Evolutionary conservation across 1,284 basidiomycete species (phyloP).

Genomic region (Cryptococcus wingfieldii): DNA sequence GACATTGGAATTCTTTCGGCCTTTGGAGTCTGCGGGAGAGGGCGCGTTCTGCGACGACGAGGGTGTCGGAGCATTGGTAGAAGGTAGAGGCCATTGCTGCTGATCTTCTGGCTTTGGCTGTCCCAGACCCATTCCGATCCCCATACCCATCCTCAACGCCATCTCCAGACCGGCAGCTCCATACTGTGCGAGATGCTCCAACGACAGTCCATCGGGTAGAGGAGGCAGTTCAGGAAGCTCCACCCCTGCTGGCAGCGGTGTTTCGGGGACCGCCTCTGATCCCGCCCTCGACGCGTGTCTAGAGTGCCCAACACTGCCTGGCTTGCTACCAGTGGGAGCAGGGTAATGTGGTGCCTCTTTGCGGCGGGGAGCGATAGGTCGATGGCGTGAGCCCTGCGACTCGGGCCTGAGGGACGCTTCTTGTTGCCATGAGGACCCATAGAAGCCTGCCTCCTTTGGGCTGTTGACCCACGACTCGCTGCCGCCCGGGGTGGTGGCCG

Average conservation of each 20-base stretch:
- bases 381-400: constrained; percentile 8
- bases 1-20: constrained; percentile 20
- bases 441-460: constrained; percentile 31
- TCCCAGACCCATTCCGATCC: constrained; percentile 45
- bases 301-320: constrained; percentile 5
- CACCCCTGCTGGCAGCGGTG: constrained; percentile 14
- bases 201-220: constrained; percentile 42
- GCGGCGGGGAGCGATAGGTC: constrained; percentile 16
- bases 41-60: constrained; percentile 12
- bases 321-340: constrained; percentile 8
- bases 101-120: constrained; percentile 4
- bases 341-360: constrained; percentile 21
- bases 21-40: constrained; percentile 8
- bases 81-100: neutral
- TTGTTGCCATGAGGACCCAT: neutral
- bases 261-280: constrained; percentile 2
- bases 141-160: constrained; percentile 51
- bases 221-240: constrained; percentile 31
- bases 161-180: constrained; percentile 46
- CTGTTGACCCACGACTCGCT: constrained; percentile 28
- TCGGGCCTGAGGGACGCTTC: neutral
- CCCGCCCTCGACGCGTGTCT: constrained; percentile 10
- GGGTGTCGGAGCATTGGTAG: constrained; percentile 5
- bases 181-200: constrained; percentile 43
- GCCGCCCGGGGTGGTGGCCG: constrained; percentile 34